Evolutionary conservation across 331 rosid genomes (phyloP), one percentile per base, ranked within the genome.

Genomic region (Arachis monticola): DNA sequence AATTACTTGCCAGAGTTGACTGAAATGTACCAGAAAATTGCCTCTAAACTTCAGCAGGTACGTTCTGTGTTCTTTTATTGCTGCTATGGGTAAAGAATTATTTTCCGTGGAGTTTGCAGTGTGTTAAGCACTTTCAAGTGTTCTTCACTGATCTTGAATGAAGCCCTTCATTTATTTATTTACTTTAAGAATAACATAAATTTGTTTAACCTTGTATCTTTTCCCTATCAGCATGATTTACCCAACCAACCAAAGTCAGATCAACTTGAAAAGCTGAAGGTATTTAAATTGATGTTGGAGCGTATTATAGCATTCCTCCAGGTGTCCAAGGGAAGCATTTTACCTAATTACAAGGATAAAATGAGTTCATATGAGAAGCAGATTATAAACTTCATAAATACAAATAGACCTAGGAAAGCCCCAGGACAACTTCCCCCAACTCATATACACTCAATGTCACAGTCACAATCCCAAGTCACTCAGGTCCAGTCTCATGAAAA

Each of bases 11-110:
- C 87, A 11, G 99, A 95, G 80, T 66, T 95, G 70, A 85, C 5
- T 74, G 98, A 95, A 27, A 83, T 95, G 97, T 82, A 83, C 83
- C 90, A 86, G 69, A 95, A 89, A 85, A 85, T 95, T 77, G 83
- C 87, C 67, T 6, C 82, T 17, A 95, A 86, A 85, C 82, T 95
- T 70, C 87, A 84, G 69, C 97, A 86, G 97, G 99, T 89, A 85
- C 74, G 87, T 50, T 65, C 52, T 31, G 27, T 58, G 67, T 70
- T 47, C 22, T 50, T 52, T 53, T n/a, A 32, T 66, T 8, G 10
- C 67, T 62, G 48, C 38, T 55, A 69, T 79, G 17, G 51, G 40
- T 64, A 59, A 42, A 22, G 53, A 68, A 50, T 40, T 50, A 22
- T 72, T 45, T 77, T 59, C 32, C 61, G 41, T 72, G 60, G 6